Base-by-base conservation (phyloP, 2,329 filamentous ascomycete genomes). In the Pseudogymnoascus pannorum region DNA sequence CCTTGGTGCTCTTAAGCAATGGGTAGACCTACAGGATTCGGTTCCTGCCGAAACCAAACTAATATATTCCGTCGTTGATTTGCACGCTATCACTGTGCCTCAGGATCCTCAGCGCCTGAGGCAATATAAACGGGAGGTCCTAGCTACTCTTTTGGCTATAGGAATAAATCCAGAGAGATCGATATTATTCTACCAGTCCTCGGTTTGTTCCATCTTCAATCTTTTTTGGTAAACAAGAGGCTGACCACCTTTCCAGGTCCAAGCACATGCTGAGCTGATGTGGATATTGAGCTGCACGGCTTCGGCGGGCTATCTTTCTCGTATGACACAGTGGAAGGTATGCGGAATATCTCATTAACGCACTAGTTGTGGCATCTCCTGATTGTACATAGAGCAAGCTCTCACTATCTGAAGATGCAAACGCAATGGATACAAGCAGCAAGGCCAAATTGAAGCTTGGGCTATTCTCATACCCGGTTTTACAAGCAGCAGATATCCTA, bases 301-400 rank as follows among this genome's bases (percentile, higher is more conserved):
- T 22, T 93, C 90, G 4, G 92, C 94, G 74, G 94, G 94, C 38
- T 96, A 96, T 75, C 78, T 99, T n/a, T 88, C 88, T 8, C 82
- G 94, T n/a, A 99, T 99, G 94, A 97, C 94, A 26, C 94, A 97
- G 75, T 99, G 94, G 92, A 99, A 99, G 86, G 91, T 91, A 71
- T 66, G 71, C 63, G 42, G 5, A 14, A 24, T 38, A 38, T 18
- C 16, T 4, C 4, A 16, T 61, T 51, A 26, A 58, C 26, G 22
- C 20, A 9, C 29, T 65, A 63, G 63, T 57, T 51, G 24, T 51
- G 14, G n/a, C 48, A 33, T 31, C 38, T 68, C 12, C 48, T 64
- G 9, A 64, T 5, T 11, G 6, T 4, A 16, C 42, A 42, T 64
- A 91, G 88, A 90, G 84, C 73, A 96, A 95, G 74, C 76, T 94